Evolutionary conservation across 2,329 filamentous ascomycete species (phyloP).

Genomic region (Penicillium occitanis): DNA sequence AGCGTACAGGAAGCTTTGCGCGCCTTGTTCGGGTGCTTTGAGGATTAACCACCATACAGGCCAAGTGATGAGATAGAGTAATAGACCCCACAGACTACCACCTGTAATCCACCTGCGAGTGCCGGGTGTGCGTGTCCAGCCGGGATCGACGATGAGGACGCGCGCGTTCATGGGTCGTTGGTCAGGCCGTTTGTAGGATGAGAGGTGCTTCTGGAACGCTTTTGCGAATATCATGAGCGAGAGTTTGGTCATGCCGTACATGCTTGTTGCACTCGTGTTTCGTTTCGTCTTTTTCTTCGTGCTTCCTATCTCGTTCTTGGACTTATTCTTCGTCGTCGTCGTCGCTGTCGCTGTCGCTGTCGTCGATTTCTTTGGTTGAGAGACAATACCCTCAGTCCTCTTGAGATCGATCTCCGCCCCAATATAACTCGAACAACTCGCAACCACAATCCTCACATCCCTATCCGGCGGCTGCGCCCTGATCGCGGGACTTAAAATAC

Average conservation of each 20-base stretch:
- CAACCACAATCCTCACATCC: constrained; percentile 83
- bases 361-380: too few species aligned
- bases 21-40: constrained; percentile 79
- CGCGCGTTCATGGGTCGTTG: constrained; percentile 76
- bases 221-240: constrained; percentile 86
- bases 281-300: constrained; percentile 22
- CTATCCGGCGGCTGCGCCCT: constrained; percentile 89
- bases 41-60: constrained; percentile 81
- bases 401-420: constrained; percentile 63
- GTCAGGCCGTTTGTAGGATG: constrained; percentile 80
- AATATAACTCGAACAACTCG: constrained; percentile 87
- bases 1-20: constrained; percentile 82
- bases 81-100: constrained; percentile 76
- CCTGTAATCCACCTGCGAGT: constrained; percentile 83
- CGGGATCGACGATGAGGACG: constrained; percentile 85
- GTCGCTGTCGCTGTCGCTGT: constrained; percentile 26
- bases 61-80: constrained; percentile 75
- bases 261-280: constrained; percentile 21
- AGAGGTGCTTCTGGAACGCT: constrained; percentile 89
- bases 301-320: constrained; percentile 15
- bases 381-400: constrained; percentile 21
- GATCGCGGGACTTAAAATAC: constrained; percentile 81
- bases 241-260: constrained; percentile 67
- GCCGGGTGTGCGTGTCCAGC: constrained; percentile 79
- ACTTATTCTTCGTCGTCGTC: constrained; percentile 43